These are phyloP conservation scores for Botrytis tulipae DNA, from an alignment of 2,329 filamentous ascomycete genomes.

Conservation along the genomic window DNA sequence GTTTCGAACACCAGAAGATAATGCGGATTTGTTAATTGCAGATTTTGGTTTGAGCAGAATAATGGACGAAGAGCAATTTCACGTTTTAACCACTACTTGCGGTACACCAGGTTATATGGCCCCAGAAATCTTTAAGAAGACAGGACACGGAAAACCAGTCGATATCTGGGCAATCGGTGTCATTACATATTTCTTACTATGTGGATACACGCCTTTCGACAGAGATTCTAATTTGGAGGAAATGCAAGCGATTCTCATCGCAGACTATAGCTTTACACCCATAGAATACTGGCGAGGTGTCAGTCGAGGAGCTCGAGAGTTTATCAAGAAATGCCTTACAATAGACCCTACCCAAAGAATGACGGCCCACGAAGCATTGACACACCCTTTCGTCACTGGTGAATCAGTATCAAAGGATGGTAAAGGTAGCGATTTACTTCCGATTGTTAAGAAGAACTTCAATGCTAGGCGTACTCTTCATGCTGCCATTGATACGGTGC, in stretches of 20 bases:
- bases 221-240: constrained; percentile 97
- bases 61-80: constrained; percentile 99
- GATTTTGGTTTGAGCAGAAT: constrained; percentile 95
- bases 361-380: constrained; percentile 78
- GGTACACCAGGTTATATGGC: constrained; percentile 99
- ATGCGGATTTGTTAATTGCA: constrained; percentile 92
- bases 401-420: constrained; percentile 46
- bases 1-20: constrained; percentile 96
- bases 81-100: constrained; percentile 95
- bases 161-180: constrained; percentile 98
- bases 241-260: constrained; percentile 97
- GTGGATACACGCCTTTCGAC: constrained; percentile 97
- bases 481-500: constrained; percentile 68
- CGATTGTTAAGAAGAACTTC: constrained; percentile 72
- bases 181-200: constrained; percentile 97
- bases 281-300: constrained; percentile 96
- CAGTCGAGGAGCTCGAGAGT: constrained; percentile 80
- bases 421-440: constrained; percentile 61
- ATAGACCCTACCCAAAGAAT: constrained; percentile 85
- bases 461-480: constrained; percentile 67
- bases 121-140: constrained; percentile 98
- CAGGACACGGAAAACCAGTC: constrained; percentile 94
- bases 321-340: constrained; percentile 88
- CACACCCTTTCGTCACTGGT: constrained; percentile 63
- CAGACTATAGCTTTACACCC: constrained; percentile 94